phyloP scores from a whole-genome alignment of 805 yeast species.

The Yarrowia sp. region DNA sequence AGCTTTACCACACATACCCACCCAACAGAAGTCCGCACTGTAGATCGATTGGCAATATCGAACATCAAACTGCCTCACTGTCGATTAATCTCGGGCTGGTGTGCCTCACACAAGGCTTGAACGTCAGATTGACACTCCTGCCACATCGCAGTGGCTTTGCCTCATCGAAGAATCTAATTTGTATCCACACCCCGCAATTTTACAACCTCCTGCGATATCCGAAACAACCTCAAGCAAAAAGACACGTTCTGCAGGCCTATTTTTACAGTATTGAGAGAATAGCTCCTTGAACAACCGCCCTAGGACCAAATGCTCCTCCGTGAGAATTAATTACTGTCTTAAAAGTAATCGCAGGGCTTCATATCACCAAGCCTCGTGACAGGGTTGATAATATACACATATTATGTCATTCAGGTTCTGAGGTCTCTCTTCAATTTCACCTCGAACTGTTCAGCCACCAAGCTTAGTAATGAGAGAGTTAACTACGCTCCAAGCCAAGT shows the following conservation, averaged over 20 bases:
- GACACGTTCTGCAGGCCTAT: background rate
- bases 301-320: too few relatives aligned
- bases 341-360: too few relatives aligned
- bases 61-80: background rate
- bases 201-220: background rate
- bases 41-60: background rate
- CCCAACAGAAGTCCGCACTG: conserved; percentile 1
- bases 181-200: conserved; percentile 7
- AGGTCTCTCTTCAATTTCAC: too few relatives aligned
- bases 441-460: too few relatives aligned
- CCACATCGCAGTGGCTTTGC: conserved; percentile 1
- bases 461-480: too few relatives aligned
- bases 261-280: background rate
- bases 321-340: too few relatives aligned
- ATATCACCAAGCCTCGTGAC: too few relatives aligned
- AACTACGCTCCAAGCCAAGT: too few relatives aligned
- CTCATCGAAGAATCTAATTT: conserved; percentile 10
- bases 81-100: background rate
- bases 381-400: too few relatives aligned
- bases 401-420: too few relatives aligned
- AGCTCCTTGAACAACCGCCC: too few relatives aligned
- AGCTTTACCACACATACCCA: background rate
- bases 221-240: background rate
- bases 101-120: background rate
- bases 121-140: background rate